Base-by-base conservation (phyloP, 2,329 filamentous ascomycete species). In the Ilyonectria destructans region DNA sequence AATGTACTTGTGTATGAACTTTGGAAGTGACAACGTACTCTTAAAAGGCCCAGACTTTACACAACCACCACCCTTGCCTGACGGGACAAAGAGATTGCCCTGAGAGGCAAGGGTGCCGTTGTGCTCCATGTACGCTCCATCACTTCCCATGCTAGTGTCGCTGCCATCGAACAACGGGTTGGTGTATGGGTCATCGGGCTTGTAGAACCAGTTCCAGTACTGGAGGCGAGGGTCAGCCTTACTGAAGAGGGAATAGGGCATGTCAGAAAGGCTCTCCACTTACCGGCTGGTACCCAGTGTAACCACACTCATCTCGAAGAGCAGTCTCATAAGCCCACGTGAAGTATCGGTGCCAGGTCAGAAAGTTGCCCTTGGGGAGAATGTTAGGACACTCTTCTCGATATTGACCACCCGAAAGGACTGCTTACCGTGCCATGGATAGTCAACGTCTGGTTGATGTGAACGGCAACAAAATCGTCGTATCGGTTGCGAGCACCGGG, bases 171-270 rank as follows among this genome's bases (percentile, higher is more conserved):
- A 88, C 52, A 88, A 74, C 19, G 33, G 33, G 33, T 37, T 37
- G 86, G 84, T 0, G 86, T 87, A 65, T 82, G 65, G 64, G 83
- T 81, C 17, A 85, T 75, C 67, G 10, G 84, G 81, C 75, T 83
- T 85, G 69, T 80, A 82, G 3, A 81, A 80, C 86, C 86, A 88
- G 72, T 87, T 84, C 78, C 82, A 84, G 78, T 87, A 87, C 57
- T 81, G 63, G 10, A 15, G 33, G 9, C 9, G 33, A 31, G 26
- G 12, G n/a, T 48, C 10, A 49, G 21, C 23, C 12, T 57, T 19
- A 48, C 4, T 13, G 35, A 17, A 46, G 43, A n/a, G 5, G 6
- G 6, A 15, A 29, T 45, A 6, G 40, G 12, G 29, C 33, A 13
- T 5, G 33, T 10, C 10, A 12, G 33, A 37, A 15, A 10, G 8